A percentile compares a stretch with the other conserved stretches of the same genome.
These are phyloP conservation scores for Hanseniaspora mollemarum DNA, from an alignment of 805 yeast species.

Conservation along the genomic window DNA sequence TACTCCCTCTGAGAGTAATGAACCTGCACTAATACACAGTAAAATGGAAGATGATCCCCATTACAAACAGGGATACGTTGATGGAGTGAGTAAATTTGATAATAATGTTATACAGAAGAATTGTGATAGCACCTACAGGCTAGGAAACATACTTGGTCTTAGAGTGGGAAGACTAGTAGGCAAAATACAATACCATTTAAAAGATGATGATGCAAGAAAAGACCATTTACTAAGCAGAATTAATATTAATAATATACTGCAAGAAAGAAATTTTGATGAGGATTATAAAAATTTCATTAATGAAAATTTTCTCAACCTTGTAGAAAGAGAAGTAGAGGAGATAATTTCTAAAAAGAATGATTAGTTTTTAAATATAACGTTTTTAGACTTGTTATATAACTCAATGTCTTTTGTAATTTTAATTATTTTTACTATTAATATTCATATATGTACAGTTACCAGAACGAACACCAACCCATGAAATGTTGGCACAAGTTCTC, in stretches of 20 bases:
- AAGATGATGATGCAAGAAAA: conserved; percentile 18
- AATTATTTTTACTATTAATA: background rate
- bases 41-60: conserved; percentile 48
- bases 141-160: conserved; percentile 61
- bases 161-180: conserved; percentile 58
- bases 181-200: conserved; percentile 31
- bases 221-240: conserved; percentile 38
- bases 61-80: conserved; percentile 69
- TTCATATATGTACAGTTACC: conserved; percentile 39
- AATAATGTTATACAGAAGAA: conserved; percentile 65
- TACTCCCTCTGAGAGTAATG: background rate
- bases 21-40: conserved; percentile 17
- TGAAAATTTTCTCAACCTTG: conserved; percentile 32
- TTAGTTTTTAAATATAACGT: background rate
- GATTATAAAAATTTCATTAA: conserved; percentile 32
- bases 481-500: conserved; percentile 94
- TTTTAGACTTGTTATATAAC: background rate
- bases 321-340: conserved; percentile 31
- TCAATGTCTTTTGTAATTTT: background rate
- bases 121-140: conserved; percentile 67
- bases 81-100: conserved; percentile 60
- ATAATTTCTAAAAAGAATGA: conserved; percentile 20
- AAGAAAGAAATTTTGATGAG: conserved; percentile 42
- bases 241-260: conserved; percentile 46
- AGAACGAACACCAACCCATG: conserved; percentile 98